Evolutionary conservation across 2,329 filamentous ascomycete species (phyloP), one percentile per base, ranked within the genome.

Genomic region (Intubia oerlemansii): DNA sequence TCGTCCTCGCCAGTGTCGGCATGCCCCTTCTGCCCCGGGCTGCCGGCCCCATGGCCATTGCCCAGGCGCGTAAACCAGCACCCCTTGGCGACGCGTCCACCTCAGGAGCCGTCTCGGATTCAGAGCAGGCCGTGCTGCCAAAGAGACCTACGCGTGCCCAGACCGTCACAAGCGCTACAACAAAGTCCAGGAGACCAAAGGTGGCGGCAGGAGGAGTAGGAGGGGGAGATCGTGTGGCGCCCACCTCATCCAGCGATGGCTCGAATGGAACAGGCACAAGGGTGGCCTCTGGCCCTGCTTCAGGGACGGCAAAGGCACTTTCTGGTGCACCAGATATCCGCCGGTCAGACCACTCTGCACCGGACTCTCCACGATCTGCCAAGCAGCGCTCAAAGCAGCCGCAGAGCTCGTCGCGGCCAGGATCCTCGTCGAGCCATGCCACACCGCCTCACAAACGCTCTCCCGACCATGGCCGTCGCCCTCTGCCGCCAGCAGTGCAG

Each of bases 11-110:
- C 29, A 77, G 74, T 42, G 57, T 84, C 29, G 80, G 72, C 10
- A 59, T 78, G 19, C 80, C 79, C 10, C 62, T 75, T 38, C 59
- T 88, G 12, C 73, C 78, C n/a, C 62, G 60, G 45, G 79, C 75
- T 63, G 78, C 75, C 18, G 79, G 79, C 1, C 79, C 79, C 11
- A 57, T 88, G 31, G 80, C 79, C 25, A 69, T 88, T 42, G 77
- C 78, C 12, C 79, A 88, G 51, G 77, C 79, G 25, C 62, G 78
- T 35, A 80, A 78, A 47, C 76, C 77, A 12, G 63, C 76, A 37
- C 64, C 63, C 5, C 52, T 61, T 7, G 60, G 65, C 37, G 71
- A 78, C 40, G 52, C 61, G 20, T 35, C 39, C 13, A 44, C 41
- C 29, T 46, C 40, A 2, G 36, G 34, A 5, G 32, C 25, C 4